Evolutionary conservation across 2,329 filamentous ascomycete genomes (phyloP).

Genomic region (Ustulina deusta): DNA sequence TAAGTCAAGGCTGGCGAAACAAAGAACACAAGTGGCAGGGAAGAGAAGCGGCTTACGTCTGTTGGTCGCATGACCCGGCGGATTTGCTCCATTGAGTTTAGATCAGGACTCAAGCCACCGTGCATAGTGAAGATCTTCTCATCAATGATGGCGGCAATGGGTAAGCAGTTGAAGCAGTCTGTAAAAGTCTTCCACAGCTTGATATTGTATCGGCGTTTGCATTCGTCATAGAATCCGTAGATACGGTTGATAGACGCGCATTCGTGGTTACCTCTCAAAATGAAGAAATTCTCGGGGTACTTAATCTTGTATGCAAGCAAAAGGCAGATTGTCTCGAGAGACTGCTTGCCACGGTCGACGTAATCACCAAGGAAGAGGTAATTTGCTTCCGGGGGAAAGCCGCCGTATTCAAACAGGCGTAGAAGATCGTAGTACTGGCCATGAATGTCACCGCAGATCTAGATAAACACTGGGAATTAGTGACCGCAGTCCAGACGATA

Average conservation of each 20-base stretch:
- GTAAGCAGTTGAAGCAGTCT: conserved; percentile 94
- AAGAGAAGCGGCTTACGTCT: conserved; percentile 76
- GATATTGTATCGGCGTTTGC: conserved; percentile 94
- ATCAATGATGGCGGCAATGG: conserved; percentile 95
- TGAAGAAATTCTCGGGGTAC: conserved; percentile 96
- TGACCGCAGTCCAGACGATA: not conserved
- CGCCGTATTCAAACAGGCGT: conserved; percentile 97
- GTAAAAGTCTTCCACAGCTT: conserved; percentile 99
- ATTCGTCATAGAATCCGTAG: conserved; percentile 98
- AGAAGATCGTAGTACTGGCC: conserved; percentile 99
- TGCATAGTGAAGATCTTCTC: conserved; percentile 99
- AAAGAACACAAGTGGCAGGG: conserved; percentile 23
- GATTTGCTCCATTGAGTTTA: conserved; percentile 99
- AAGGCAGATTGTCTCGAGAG: conserved; percentile 91
- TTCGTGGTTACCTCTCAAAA: conserved; percentile 94
- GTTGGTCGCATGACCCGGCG: conserved; percentile 98
- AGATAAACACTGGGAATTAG: conserved; percentile 35
- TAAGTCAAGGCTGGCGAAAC: conserved; percentile 47
- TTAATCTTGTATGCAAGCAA: conserved; percentile 97
- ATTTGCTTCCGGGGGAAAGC: conserved; percentile 98
- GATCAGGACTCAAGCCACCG: conserved; percentile 93
- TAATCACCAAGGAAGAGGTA: conserved; percentile 99
- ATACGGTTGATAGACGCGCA: conserved; percentile 96
- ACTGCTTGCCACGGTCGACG: conserved; percentile 96
- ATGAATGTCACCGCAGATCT: conserved; percentile 99